Percentiles rank a stretch among this genome's conserved stretches.
Conservation (phyloP, 1,284 basidiomycete genomes). For the Phellinidium pouzarii region DNA sequence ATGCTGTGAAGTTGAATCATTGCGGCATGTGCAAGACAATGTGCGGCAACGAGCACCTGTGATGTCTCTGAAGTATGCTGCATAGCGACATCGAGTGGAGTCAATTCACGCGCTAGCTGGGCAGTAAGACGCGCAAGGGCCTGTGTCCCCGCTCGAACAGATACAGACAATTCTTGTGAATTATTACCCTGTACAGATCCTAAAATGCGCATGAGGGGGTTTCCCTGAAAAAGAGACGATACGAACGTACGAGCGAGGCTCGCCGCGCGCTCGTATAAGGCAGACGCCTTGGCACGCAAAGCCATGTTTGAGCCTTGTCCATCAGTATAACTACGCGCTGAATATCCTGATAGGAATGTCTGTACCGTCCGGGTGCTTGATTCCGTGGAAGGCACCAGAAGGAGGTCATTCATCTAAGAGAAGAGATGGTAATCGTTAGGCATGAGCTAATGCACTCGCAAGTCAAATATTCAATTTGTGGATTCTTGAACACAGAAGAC, state of each 20-base stretch:
- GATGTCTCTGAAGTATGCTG: conserved; percentile 15
- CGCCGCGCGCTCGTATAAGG: conserved; percentile 11
- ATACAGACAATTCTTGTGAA: neutral
- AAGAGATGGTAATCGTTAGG: neutral
- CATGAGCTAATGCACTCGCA: neutral
- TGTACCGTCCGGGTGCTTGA: neutral
- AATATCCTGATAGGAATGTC: conserved; percentile 2
- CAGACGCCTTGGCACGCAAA: conserved; percentile 11
- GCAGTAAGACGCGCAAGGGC: conserved; percentile 25
- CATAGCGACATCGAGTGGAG: conserved; percentile 20
- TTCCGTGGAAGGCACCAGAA: neutral
- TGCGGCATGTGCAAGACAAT: conserved; percentile 30
- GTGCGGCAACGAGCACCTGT: conserved; percentile 23
- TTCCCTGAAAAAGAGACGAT: neutral
- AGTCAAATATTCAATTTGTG: neutral
- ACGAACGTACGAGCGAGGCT: neutral
- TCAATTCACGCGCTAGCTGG: conserved; percentile 27
- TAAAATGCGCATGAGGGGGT: neutral
- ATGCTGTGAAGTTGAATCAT: conserved; percentile 31
- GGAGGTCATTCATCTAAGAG: neutral
- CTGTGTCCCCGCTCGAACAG: neutral
- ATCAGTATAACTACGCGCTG: neutral
- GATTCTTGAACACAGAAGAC: neutral
- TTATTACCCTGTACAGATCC: neutral
- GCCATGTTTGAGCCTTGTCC: neutral